Conservation (phyloP, 192 early-diverging fungal species). For the Coemansia sp. region DNA sequence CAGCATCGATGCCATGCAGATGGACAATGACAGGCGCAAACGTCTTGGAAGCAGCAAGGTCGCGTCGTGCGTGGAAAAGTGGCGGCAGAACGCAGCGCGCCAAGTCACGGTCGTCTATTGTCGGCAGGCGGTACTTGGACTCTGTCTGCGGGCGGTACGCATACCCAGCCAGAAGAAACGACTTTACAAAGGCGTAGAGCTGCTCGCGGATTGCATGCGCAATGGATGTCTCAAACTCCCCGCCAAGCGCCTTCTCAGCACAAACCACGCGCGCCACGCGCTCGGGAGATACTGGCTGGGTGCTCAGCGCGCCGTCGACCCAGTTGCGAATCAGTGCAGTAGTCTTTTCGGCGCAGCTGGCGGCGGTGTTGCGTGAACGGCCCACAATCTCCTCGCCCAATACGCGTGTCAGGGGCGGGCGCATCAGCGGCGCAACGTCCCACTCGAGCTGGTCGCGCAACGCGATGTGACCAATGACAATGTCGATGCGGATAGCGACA, state of each 20-base stretch:
- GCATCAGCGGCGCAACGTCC: constrained; percentile 65
- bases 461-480: constrained; percentile 80
- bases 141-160: constrained; percentile 70
- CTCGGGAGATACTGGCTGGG: constrained; percentile 65
- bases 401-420: constrained; percentile 23
- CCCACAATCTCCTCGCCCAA: constrained; percentile 19
- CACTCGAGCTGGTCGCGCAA: constrained; percentile 95
- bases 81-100: constrained; percentile 68
- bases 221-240: constrained; percentile 91
- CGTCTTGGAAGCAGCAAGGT: constrained; percentile 51
- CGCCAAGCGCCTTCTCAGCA: constrained; percentile 71
- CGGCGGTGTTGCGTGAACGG: background rate
- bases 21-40: constrained; percentile 69
- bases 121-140: constrained; percentile 1
- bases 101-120: constrained; percentile 75
- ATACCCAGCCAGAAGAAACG: constrained; percentile 79
- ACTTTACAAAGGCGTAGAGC: constrained; percentile 80
- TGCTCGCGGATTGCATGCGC: constrained; percentile 95
- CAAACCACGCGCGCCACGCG: constrained; percentile 80
- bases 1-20: constrained; percentile 68
- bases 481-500: constrained; percentile 83
- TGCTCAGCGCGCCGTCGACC: constrained; percentile 33
- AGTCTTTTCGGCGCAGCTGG: too few species aligned
- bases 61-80: constrained; percentile 53
- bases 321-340: constrained; percentile 14